Percentiles rank a stretch among this genome's conserved stretches.
Conservation (phyloP, 23 red algal species). For the Gracilaria gracilis region DNA sequence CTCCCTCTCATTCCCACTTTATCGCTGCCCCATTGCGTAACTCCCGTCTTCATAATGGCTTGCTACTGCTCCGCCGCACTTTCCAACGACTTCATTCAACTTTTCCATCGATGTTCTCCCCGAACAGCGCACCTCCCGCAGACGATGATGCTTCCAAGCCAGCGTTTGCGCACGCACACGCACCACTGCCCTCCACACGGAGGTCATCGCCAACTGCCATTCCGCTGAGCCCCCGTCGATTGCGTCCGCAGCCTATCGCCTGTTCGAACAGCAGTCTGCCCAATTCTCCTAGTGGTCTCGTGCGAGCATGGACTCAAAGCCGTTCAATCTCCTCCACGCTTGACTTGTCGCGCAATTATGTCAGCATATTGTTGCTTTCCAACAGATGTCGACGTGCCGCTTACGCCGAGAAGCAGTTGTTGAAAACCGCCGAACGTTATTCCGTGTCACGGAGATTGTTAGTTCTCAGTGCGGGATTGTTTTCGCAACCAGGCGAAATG, state of each 20-base stretch:
- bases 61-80: background rate
- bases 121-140: background rate
- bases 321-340: conserved; percentile 56
- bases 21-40: background rate
- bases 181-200: background rate
- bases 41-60: background rate
- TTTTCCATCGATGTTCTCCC: background rate
- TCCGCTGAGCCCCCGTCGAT: conserved; percentile 13
- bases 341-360: conserved; percentile 29
- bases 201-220: background rate
- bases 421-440: conserved; percentile 41
- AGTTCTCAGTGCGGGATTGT: conserved; percentile 51
- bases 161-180: conserved; percentile 23
- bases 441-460: conserved; percentile 51
- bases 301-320: conserved; percentile 44
- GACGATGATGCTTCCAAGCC: background rate
- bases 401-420: conserved; percentile 55
- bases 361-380: conserved; percentile 46
- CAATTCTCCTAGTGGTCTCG: conserved; percentile 45
- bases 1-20: background rate
- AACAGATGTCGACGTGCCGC: conserved; percentile 61
- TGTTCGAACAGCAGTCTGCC: conserved; percentile 3
- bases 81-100: background rate
- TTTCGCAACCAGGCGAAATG: conserved; percentile 54
- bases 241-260: background rate